Conservation (phyloP, 768 basidiomycete genomes). For the Suillus hirtellus region DNA sequence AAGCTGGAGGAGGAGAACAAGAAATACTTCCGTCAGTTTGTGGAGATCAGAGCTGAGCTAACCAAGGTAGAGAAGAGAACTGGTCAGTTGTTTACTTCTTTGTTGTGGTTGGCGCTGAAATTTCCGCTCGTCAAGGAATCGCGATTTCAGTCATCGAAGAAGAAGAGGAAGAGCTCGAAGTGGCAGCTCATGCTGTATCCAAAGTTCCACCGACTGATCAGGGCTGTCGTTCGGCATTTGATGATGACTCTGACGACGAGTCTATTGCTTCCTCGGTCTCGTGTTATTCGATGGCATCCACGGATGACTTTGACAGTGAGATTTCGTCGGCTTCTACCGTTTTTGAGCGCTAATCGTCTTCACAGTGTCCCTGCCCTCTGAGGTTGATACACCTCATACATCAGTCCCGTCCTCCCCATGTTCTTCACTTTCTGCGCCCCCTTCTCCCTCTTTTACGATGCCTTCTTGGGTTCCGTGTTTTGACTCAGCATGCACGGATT, state of each 20-base stretch:
- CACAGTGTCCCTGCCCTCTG: neutral
- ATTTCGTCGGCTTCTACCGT: neutral
- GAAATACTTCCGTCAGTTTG: constrained; percentile 3
- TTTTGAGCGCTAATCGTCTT: neutral
- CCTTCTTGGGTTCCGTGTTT: constrained; percentile 1
- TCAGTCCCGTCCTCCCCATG: neutral
- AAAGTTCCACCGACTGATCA: neutral
- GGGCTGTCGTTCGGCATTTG: neutral
- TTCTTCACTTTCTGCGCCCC: neutral
- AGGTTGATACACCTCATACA: neutral
- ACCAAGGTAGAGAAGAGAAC: neutral
- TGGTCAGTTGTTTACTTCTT: neutral
- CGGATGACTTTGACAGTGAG: constrained; percentile 3
- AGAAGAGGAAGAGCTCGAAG: neutral
- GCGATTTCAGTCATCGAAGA: constrained; percentile 1
- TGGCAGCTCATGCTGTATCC: neutral
- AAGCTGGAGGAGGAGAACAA: neutral
- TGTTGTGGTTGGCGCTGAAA: neutral
- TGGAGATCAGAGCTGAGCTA: constrained; percentile 1
- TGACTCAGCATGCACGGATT: neutral
- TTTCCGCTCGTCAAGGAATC: neutral
- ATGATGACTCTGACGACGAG: constrained; percentile 2
- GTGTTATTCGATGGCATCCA: neutral
- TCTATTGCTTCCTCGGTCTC: neutral
- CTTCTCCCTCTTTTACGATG: neutral